phyloP scores from a whole-genome alignment of 345 rosid species.

The Eucalyptus erythrocorys region DNA sequence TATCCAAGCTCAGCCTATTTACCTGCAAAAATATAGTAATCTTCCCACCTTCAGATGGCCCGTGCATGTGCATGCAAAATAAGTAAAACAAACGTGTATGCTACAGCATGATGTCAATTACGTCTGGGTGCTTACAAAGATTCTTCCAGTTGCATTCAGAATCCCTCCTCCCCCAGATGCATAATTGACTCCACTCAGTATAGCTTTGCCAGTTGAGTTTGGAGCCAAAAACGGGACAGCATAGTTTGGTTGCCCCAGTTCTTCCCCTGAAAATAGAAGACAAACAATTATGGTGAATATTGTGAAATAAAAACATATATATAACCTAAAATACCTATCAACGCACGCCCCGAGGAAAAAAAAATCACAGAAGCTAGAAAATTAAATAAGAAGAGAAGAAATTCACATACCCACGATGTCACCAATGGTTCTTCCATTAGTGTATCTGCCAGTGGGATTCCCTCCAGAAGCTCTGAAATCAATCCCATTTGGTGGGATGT shows the following conservation, averaged over 20 bases:
- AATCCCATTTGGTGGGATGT: conserved; percentile 73
- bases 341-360: background rate
- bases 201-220: conserved; percentile 63
- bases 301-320: background rate
- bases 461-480: conserved; percentile 73
- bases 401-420: conserved; percentile 51
- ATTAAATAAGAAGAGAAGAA: background rate
- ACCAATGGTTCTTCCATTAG: conserved; percentile 90
- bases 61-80: background rate
- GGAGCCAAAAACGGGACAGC: conserved; percentile 72
- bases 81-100: background rate
- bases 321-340: background rate
- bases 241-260: conserved; percentile 54
- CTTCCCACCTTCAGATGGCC: background rate
- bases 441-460: conserved; percentile 74
- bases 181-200: conserved; percentile 69
- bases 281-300: background rate
- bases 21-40: conserved; percentile 22
- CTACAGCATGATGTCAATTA: background rate
- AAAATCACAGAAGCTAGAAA: background rate
- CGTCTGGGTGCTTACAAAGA: conserved; percentile 36
- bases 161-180: conserved; percentile 97
- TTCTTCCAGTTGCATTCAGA: conserved; percentile 86
- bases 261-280: conserved; percentile 39
- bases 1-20: conserved; percentile 80